phyloP scores from a whole-genome alignment of 805 yeast genomes.

The Metschnikowia reukaufii region DNA sequence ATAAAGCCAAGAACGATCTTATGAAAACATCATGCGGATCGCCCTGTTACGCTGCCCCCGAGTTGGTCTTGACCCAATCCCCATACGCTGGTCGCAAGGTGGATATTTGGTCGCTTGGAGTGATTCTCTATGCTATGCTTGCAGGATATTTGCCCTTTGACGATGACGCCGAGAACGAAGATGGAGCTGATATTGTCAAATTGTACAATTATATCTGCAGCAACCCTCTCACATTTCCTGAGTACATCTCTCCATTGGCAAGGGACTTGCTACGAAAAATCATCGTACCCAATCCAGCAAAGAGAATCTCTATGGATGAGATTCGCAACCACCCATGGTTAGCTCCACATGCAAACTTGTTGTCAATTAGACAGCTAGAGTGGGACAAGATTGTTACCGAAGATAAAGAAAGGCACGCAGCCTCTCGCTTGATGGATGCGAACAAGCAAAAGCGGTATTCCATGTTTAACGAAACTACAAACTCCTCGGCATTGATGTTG shows the following conservation, averaged over 20 bases:
- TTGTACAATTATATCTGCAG: conserved; percentile 88
- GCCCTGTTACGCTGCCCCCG: conserved; percentile 99
- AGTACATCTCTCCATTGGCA: conserved; percentile 84
- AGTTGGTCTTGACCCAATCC: conserved; percentile 79
- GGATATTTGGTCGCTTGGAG: conserved; percentile 97
- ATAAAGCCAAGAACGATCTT: conserved; percentile 56
- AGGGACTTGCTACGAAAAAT: conserved; percentile 86
- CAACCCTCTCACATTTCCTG: conserved; percentile 93
- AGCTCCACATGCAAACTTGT: conserved; percentile 75
- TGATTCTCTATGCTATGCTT: conserved; percentile 91
- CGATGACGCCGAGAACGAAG: conserved; percentile 95
- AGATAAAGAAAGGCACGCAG: conserved; percentile 22
- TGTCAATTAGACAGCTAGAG: conserved; percentile 81
- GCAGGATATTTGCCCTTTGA: conserved; percentile 97
- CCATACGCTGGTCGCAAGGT: conserved; percentile 92
- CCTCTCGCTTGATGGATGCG: conserved; percentile 10
- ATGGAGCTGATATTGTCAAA: conserved; percentile 89
- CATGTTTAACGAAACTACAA: conserved; percentile 43
- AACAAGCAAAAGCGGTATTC: conserved; percentile 45
- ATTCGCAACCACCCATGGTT: conserved; percentile 87
- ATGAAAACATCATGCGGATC: conserved; percentile 97
- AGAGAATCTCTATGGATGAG: conserved; percentile 65
- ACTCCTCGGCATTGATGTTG: conserved; percentile 34
- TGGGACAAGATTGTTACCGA: conserved; percentile 69
- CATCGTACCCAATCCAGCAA: conserved; percentile 79